phyloP scores from a whole-genome alignment of 257 asterid genomes.

The Solanum corneliomulleri region DNA sequence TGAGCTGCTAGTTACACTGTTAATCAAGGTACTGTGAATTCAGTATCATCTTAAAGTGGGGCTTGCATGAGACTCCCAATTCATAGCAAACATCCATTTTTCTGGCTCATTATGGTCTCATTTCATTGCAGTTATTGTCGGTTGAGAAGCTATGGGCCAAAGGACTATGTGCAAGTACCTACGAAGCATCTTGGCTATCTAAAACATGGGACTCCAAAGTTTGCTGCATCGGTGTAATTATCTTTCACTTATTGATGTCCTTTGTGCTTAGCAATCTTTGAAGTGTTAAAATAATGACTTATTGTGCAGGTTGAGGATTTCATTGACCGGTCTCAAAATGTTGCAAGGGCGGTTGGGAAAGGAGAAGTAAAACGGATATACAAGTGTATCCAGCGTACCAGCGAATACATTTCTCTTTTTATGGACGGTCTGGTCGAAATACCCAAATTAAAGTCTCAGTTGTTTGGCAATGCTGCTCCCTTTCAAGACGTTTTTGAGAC shows the following conservation, averaged over 20 bases:
- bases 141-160: conserved; percentile 82
- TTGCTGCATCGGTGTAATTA: conserved; percentile 58
- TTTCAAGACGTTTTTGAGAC: conserved; percentile 7
- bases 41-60: not conserved
- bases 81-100: not conserved
- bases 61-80: not conserved
- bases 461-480: conserved; percentile 42
- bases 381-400: conserved; percentile 48
- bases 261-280: not conserved
- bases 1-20: conserved; percentile 68
- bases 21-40: conserved; percentile 50
- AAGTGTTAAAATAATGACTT: not conserved
- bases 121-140: conserved; percentile 54
- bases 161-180: conserved; percentile 79
- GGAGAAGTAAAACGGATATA: conserved; percentile 53
- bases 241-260: not conserved
- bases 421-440: conserved; percentile 46
- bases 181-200: conserved; percentile 64
- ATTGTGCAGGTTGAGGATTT: conserved; percentile 77
- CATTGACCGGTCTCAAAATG: conserved; percentile 72
- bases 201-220: conserved; percentile 83
- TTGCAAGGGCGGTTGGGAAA: conserved; percentile 77
- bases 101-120: not conserved
- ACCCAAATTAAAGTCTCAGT: conserved; percentile 25
- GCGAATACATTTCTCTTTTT: conserved; percentile 31